phyloP scores from a whole-genome alignment of 2,329 filamentous ascomycete species.

The Ambrosiella cleistominuta region DNA sequence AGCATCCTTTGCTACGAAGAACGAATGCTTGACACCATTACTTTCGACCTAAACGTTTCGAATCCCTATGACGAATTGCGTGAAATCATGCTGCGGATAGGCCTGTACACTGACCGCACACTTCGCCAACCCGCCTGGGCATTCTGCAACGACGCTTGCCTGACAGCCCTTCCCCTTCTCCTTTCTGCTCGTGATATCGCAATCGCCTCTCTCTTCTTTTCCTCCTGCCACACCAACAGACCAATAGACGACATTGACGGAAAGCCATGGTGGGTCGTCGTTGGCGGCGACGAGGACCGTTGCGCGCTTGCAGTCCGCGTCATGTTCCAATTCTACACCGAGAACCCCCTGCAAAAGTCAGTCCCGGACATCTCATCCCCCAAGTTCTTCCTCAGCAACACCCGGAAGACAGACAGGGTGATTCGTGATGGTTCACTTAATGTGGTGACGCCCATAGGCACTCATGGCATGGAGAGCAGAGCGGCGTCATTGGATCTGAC shows the following conservation, averaged over 20 bases:
- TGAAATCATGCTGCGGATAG: constrained; percentile 57
- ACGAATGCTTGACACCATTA: constrained; percentile 74
- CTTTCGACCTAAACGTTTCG: constrained; percentile 83
- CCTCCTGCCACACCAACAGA: constrained; percentile 54
- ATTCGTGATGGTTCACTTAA: not conserved
- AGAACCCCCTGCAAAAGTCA: constrained; percentile 44
- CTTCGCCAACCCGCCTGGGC: constrained; percentile 80
- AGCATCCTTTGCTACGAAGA: constrained; percentile 88
- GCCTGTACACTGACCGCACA: constrained; percentile 60
- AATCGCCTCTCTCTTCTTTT: constrained; percentile 72
- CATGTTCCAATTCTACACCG: constrained; percentile 51
- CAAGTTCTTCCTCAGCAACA: constrained; percentile 37
- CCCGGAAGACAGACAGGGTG: constrained; percentile 22
- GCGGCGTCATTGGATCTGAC: not conserved
- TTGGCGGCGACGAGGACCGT: constrained; percentile 53
- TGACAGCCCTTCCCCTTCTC: constrained; percentile 69
- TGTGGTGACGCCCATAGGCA: constrained; percentile 22
- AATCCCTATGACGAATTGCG: constrained; percentile 76
- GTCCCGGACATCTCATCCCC: constrained; percentile 35
- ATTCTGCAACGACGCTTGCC: constrained; percentile 78
- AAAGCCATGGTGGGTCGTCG: constrained; percentile 70
- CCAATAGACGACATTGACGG: constrained; percentile 62
- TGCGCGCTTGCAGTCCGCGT: constrained; percentile 58
- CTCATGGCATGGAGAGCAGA: not conserved
- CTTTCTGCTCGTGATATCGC: constrained; percentile 68